phyloP scores from a whole-genome alignment of 2,329 filamentous ascomycete genomes.

The Uncinocarpus reesii region DNA sequence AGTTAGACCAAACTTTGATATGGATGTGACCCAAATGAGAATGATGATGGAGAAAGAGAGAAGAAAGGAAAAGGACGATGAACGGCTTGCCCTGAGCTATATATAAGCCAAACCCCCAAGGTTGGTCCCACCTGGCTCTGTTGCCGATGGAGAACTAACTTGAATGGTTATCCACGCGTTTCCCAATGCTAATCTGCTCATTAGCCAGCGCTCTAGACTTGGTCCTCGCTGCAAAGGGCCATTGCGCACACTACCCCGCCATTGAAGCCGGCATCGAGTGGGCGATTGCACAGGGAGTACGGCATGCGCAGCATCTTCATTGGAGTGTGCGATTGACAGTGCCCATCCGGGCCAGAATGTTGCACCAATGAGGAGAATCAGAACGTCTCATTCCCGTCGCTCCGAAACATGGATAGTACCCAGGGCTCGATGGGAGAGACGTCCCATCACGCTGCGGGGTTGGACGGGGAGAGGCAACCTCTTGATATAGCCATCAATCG shows the following conservation, averaged over 20 bases:
- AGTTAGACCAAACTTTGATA: neutral
- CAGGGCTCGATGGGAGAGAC: neutral
- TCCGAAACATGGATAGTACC: conserved; percentile 3
- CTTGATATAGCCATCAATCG: too few species aligned
- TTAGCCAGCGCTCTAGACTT: neutral
- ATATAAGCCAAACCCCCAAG: neutral
- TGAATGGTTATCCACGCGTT: neutral
- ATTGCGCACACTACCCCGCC: conserved; percentile 4
- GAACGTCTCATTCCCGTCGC: neutral
- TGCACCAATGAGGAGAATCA: neutral
- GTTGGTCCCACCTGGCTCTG: neutral
- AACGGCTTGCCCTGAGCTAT: neutral
- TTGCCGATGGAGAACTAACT: conserved; percentile 3
- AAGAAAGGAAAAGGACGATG: neutral
- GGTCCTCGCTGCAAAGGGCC: neutral
- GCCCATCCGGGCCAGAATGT: neutral
- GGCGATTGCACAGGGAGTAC: neutral
- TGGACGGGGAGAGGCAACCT: neutral
- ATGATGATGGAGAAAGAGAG: neutral
- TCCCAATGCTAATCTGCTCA: neutral
- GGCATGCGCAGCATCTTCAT: neutral
- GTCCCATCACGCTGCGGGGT: conserved; percentile 4
- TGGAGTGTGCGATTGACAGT: neutral
- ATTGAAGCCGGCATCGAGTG: neutral
- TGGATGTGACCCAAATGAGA: neutral